Evolutionary conservation across 2,329 filamentous ascomycete species (phyloP), one percentile per base, ranked within the genome.

Genomic region (Purpureocillium lavendulum): DNA sequence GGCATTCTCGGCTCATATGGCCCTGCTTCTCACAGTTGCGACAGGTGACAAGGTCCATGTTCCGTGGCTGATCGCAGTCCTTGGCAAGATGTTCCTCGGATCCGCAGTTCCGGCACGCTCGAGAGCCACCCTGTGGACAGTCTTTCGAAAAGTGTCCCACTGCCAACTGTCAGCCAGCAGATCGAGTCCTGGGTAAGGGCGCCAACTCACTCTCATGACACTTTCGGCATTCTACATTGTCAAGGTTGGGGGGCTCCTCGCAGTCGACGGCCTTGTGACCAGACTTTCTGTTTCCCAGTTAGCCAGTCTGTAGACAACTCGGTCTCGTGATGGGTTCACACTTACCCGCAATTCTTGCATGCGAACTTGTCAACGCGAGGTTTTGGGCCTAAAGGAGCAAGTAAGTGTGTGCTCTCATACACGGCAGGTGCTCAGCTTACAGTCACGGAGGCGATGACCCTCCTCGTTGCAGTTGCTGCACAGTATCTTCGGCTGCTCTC

Each of bases 361-460:
- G 76, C 77, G 47, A 73, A 80, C 41, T 68, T 78, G 62, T 83
- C 75, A 24, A 76, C 61, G 36, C 82, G 75, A 17, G 76, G 73
- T n/a, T 66, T 59, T 4, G 74, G 69, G 50, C 77, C 76, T 77
- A 33, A 12, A 17, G 21, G 33, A 11, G 30, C 47, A 41, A 50
- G 45, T 41, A 21, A 34, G 29, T 11, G 11, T 12, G 9, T 6
- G 7, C 21, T 10, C 13, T 24, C 15, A 38, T 40, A 18, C 44
- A 29, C 16, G 16, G 18, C n/a, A 15, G n/a, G n/a, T n/a, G n/a
- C 13, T 5, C 13, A 39, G 61, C 73, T 60, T 52, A 78, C 83
- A 87, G 48, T 87, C 81, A 38, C 82, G 77, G 38, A 80, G 62
- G 42, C 82, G 80, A 51, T 87, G 82, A 9, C 81, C 82, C 18